Evolutionary conservation across 2,329 filamentous ascomycete species (phyloP).

Genomic region (Beauveria asiatica): DNA sequence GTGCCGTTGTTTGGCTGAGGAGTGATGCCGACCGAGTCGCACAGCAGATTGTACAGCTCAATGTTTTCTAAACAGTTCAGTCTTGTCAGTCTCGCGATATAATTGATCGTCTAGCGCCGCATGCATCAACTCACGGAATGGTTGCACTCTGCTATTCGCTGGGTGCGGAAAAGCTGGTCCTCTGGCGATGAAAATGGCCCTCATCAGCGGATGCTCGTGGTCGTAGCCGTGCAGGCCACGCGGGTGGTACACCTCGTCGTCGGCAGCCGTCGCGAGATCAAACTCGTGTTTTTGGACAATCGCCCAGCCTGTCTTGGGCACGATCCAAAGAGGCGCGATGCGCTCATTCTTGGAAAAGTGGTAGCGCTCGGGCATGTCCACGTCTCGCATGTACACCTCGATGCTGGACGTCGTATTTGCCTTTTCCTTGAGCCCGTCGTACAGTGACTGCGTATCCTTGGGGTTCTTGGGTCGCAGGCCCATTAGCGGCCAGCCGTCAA

Average conservation of each 20-base stretch:
- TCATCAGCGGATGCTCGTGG: conserved; percentile 88
- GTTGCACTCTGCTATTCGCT: conserved; percentile 68
- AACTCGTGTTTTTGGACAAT: conserved; percentile 77
- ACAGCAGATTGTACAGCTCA: conserved; percentile 90
- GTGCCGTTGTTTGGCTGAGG: conserved; percentile 84
- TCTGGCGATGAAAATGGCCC: conserved; percentile 86
- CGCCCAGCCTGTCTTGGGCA: conserved; percentile 88
- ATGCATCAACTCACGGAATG: conserved; percentile 65
- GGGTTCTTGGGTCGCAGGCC: conserved; percentile 73
- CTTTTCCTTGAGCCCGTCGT: conserved; percentile 51
- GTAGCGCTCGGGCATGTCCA: conserved; percentile 85
- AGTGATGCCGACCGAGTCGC: conserved; percentile 69
- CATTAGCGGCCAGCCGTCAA: conserved; percentile 89
- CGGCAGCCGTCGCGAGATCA: conserved; percentile 56
- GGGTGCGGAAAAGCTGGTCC: conserved; percentile 87
- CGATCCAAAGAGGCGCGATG: conserved; percentile 90
- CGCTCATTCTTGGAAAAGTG: conserved; percentile 83
- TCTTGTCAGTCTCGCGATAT: background rate
- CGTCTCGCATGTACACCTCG: conserved; percentile 78
- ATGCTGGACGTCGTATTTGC: conserved; percentile 58
- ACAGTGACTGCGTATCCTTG: conserved; percentile 56
- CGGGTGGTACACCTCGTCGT: conserved; percentile 64
- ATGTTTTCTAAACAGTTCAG: conserved; percentile 61
- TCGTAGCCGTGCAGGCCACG: conserved; percentile 90
- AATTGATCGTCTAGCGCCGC: background rate